Evolutionary conservation across 345 rosid genomes (phyloP).

Genomic region (Geranium rotundifolium): DNA sequence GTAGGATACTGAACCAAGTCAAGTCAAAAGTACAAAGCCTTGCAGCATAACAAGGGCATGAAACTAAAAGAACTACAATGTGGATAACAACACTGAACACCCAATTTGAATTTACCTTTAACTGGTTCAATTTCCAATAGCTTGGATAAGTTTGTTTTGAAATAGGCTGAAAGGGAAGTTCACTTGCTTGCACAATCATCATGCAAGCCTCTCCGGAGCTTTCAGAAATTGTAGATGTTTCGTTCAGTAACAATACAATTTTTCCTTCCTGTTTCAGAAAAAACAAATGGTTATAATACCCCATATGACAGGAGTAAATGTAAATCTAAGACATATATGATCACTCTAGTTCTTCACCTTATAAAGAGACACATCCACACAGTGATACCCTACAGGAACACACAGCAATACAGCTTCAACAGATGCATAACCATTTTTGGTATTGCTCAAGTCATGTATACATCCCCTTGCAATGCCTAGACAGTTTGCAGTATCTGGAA

Average conservation of each 20-base stretch:
- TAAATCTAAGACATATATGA: not conserved
- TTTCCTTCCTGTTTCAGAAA: constrained; percentile 43
- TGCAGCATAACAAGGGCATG: not conserved
- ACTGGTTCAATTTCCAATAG: constrained; percentile 42
- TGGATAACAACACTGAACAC: constrained; percentile 2
- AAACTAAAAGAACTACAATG: not conserved
- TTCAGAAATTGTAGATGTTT: constrained; percentile 30
- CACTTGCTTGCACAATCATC: constrained; percentile 56
- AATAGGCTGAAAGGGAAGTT: constrained; percentile 56
- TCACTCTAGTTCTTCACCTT: constrained; percentile 40
- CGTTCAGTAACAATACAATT: constrained; percentile 54
- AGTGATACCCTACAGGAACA: constrained; percentile 48
- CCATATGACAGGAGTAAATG: not conserved
- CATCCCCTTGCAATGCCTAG: constrained; percentile 52
- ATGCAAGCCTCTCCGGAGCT: constrained; percentile 68
- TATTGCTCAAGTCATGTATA: constrained; percentile 25
- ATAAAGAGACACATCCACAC: constrained; percentile 71
- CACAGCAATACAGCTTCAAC: constrained; percentile 56
- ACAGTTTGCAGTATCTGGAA: constrained; percentile 36
- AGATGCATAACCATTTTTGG: constrained; percentile 25
- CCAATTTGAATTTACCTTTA: constrained; percentile 46
- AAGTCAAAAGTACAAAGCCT: not conserved
- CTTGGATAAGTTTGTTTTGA: constrained; percentile 29
- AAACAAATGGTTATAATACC: not conserved
- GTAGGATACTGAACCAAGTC: not conserved